These are phyloP conservation scores for Leishmania tarentolae DNA, from an alignment of 208 protist species.

Conservation along the genomic window DNA sequence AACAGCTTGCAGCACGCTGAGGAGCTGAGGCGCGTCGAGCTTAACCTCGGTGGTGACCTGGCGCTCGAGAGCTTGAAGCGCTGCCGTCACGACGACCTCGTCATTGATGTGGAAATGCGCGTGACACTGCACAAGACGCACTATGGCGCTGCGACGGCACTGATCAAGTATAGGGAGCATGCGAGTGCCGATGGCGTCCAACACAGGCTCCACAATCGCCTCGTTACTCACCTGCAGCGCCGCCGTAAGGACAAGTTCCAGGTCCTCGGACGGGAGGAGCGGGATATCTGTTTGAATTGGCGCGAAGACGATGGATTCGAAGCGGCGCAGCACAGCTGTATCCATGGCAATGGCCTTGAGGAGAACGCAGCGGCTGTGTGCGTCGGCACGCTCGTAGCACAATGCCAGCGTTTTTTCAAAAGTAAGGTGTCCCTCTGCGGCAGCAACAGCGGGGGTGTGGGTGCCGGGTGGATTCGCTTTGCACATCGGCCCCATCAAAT, in stretches of 20 bases:
- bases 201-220: constrained; percentile 51
- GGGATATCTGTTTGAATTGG: constrained; percentile 46
- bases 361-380: constrained; percentile 81
- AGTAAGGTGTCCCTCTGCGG: not conserved
- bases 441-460: not conserved
- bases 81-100: constrained; percentile 35
- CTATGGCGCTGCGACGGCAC: constrained; percentile 73
- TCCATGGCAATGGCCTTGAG: constrained; percentile 68
- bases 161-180: constrained; percentile 57
- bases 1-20: constrained; percentile 65
- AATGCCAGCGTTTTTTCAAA: constrained; percentile 21
- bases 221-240: constrained; percentile 42
- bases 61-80: constrained; percentile 50
- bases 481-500: not conserved
- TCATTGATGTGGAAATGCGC: constrained; percentile 64
- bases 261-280: constrained; percentile 71
- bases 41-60: constrained; percentile 57
- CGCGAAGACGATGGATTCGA: constrained; percentile 53
- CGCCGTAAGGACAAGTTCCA: constrained; percentile 75
- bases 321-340: constrained; percentile 37
- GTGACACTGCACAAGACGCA: constrained; percentile 85
- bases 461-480: not conserved
- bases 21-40: constrained; percentile 59
- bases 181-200: constrained; percentile 80
- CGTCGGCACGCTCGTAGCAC: constrained; percentile 56